Evolutionary conservation across 108 stramenopile genomes (phyloP).

Genomic region (Parmales sp.): DNA sequence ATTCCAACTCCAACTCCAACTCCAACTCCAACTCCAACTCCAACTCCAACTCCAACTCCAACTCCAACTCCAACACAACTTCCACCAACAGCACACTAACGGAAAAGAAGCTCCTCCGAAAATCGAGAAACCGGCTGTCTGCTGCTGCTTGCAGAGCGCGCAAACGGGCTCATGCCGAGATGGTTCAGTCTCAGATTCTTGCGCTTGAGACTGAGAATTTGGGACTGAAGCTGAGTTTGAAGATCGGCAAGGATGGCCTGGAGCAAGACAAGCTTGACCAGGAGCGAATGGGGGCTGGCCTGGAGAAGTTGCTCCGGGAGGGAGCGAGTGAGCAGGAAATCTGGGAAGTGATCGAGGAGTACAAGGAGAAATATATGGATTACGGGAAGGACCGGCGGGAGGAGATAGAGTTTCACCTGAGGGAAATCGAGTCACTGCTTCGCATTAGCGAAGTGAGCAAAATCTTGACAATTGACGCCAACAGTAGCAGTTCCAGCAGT

Average conservation of each 20-base stretch:
- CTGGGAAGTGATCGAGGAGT: slow-evolving; percentile 62
- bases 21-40: no score
- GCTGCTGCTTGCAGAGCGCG: no score
- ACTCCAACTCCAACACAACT: no score
- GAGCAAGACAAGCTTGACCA: slow-evolving; percentile 39
- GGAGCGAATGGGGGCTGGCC: slow-evolving; percentile 35
- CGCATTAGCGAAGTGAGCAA: slow-evolving; percentile 6
- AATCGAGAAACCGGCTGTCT: no score
- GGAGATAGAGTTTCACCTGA: slow-evolving; percentile 70
- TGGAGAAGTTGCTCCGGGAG: slow-evolving; percentile 51
- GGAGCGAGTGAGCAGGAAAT: slow-evolving; percentile 69
- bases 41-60: no score
- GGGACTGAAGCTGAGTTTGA: slow-evolving; percentile 66
- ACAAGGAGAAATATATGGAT: slow-evolving; percentile 75
- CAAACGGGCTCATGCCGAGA: slow-evolving; percentile 67
- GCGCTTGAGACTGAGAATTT: slow-evolving; percentile 78
- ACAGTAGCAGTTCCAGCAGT: background rate
- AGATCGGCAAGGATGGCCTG: slow-evolving; percentile 63
- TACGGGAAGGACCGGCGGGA: slow-evolving; percentile 72
- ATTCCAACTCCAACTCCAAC: no score
- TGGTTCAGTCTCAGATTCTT: slow-evolving; percentile 64
- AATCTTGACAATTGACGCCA: background rate
- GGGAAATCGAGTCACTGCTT: slow-evolving; percentile 53
- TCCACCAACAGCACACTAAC: no score
- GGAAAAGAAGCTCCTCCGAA: no score